Conservation (phyloP, 1,284 basidiomycete genomes). For the Sanghuangporus baumii region DNA sequence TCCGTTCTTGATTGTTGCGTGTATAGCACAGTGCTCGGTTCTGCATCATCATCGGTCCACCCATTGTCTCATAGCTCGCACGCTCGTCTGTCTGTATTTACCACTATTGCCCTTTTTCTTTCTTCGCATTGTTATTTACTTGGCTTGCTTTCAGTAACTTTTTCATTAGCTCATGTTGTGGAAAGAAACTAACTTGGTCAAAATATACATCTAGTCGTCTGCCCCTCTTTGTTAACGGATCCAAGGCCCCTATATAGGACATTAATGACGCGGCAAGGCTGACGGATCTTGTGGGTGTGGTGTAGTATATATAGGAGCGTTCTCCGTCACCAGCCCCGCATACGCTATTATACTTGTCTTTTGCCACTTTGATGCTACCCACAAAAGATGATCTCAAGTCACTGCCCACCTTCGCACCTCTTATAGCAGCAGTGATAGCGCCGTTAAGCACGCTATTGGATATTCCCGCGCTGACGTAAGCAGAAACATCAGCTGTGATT, state of each 20-base stretch:
- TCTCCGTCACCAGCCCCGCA: neutral
- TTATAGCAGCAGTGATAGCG: constrained; percentile 34
- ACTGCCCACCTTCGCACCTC: constrained; percentile 23
- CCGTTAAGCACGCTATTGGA: constrained; percentile 35
- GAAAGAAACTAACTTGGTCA: constrained; percentile 4
- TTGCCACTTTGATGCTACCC: constrained; percentile 6
- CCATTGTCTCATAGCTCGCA: constrained; percentile 18
- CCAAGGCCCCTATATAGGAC: neutral
- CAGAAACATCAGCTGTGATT: neutral
- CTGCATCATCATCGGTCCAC: constrained; percentile 13
- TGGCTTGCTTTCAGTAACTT: constrained; percentile 3
- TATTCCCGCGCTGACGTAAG: constrained; percentile 32
- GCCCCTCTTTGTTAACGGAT: neutral
- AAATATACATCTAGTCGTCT: constrained; percentile 3
- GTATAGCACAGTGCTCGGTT: constrained; percentile 17
- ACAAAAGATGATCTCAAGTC: constrained; percentile 7
- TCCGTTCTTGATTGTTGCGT: constrained; percentile 17
- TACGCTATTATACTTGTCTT: neutral
- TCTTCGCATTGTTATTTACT: constrained; percentile 3
- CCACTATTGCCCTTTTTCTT: constrained; percentile 2
- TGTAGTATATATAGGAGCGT: neutral
- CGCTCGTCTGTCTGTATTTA: constrained; percentile 16
- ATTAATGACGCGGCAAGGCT: neutral
- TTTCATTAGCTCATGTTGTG: constrained; percentile 14
- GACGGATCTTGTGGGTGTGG: neutral